Evolutionary conservation across 495 filamentous ascomycete genomes (phyloP).

Genomic region (Tuber indicum): DNA sequence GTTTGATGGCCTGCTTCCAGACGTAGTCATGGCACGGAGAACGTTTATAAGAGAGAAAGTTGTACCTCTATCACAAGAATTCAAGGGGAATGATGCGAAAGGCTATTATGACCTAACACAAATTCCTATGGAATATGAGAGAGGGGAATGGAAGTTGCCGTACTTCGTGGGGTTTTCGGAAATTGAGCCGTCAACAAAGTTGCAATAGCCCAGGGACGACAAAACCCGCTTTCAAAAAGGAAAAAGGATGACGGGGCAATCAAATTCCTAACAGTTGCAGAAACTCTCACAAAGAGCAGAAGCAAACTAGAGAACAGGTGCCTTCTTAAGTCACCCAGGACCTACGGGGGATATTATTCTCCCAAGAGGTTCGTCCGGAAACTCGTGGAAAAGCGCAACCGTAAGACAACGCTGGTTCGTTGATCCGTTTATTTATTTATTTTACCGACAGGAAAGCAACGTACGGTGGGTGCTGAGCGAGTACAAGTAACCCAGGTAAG

Average conservation of each 20-base stretch:
- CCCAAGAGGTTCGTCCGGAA: constrained; percentile 19
- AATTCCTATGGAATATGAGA: constrained; percentile 28
- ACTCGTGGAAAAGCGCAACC: constrained; percentile 14
- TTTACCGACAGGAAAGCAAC: background rate
- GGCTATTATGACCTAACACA: constrained; percentile 26
- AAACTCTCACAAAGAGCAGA: constrained; percentile 34
- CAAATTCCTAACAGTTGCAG: constrained; percentile 30
- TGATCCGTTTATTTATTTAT: constrained; percentile 7
- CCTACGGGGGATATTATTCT: constrained; percentile 17
- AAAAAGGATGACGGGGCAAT: constrained; percentile 28
- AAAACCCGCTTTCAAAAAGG: constrained; percentile 34
- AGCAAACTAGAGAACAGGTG: constrained; percentile 20
- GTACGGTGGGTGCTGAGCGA: background rate
- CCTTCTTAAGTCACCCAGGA: constrained; percentile 29
- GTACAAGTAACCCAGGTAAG: constrained; percentile 3
- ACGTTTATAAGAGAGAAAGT: constrained; percentile 17
- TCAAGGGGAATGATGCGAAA: constrained; percentile 26
- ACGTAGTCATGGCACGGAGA: constrained; percentile 36
- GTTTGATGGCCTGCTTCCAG: constrained; percentile 36
- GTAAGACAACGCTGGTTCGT: constrained; percentile 17
- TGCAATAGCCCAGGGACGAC: constrained; percentile 20
- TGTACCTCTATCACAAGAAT: constrained; percentile 22
- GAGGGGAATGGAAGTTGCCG: constrained; percentile 21
- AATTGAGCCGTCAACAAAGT: constrained; percentile 38
- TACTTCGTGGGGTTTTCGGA: constrained; percentile 26